Evolutionary conservation across 345 rosid genomes (phyloP).

Genomic region (Salix caprea): DNA sequence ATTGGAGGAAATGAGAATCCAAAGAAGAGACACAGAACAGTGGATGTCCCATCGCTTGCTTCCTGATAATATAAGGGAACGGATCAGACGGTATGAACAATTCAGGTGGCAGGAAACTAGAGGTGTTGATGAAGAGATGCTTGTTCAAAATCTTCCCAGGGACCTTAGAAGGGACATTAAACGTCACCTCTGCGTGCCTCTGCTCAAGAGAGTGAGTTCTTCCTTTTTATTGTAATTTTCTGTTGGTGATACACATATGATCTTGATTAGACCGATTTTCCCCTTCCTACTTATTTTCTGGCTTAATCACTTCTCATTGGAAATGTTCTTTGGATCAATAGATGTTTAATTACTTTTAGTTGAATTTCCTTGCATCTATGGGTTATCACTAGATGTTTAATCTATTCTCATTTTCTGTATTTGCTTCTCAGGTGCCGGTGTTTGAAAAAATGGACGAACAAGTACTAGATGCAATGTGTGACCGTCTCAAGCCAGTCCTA

Average conservation of each 20-base stretch:
- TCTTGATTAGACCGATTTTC: not conserved
- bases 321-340: not conserved
- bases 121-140: slow-evolving; percentile 72
- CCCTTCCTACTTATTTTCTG: not conserved
- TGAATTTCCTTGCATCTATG: not conserved
- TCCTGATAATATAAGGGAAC: slow-evolving; percentile 56
- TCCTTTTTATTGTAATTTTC: not conserved
- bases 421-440: slow-evolving; percentile 59
- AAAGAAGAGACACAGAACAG: slow-evolving; percentile 79
- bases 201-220: slow-evolving; percentile 58
- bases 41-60: slow-evolving; percentile 85
- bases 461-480: slow-evolving; percentile 81
- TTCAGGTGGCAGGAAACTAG: slow-evolving; percentile 86
- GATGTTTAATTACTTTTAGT: not conserved
- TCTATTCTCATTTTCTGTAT: not conserved
- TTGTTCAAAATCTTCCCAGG: slow-evolving; percentile 66
- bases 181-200: slow-evolving; percentile 72
- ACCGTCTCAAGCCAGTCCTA: slow-evolving; percentile 71
- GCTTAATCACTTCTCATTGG: not conserved
- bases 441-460: slow-evolving; percentile 84
- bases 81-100: slow-evolving; percentile 74
- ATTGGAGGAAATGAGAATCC: slow-evolving; percentile 83
- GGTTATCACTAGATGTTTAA: not conserved
- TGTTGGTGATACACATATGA: not conserved
- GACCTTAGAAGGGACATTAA: slow-evolving; percentile 82